Evolutionary conservation across 1,284 basidiomycete genomes (phyloP).

Genomic region (Tilletia walkeri): DNA sequence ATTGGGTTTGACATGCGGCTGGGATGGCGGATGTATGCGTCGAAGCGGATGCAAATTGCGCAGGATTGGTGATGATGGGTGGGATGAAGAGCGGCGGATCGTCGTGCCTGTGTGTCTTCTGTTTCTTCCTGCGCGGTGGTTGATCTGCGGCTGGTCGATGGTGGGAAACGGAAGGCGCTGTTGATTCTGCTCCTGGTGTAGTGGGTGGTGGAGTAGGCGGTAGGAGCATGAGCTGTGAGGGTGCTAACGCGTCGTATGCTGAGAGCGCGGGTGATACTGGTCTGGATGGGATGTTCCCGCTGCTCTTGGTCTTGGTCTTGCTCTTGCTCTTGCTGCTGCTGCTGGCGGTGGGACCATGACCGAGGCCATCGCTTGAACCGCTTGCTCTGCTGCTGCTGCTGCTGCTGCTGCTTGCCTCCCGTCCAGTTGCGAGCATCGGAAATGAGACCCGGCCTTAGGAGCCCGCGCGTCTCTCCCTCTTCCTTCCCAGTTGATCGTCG

Average conservation of each 20-base stretch:
- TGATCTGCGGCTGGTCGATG: background rate
- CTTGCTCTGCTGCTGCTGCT: too few species aligned
- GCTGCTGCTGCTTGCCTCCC: background rate
- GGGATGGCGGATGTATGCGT: background rate
- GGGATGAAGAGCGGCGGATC: background rate
- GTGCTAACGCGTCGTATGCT: too few species aligned
- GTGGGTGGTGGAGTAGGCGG: conserved; percentile 6
- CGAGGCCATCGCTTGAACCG: too few species aligned
- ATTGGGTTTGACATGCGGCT: background rate
- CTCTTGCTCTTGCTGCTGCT: too few species aligned
- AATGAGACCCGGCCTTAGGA: too few species aligned
- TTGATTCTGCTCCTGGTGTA: background rate
- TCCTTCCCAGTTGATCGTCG: too few species aligned
- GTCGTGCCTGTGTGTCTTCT: background rate
- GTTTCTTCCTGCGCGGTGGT: background rate
- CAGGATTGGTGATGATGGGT: background rate
- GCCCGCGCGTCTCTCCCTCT: too few species aligned
- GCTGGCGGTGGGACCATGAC: too few species aligned
- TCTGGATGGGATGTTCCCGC: too few species aligned
- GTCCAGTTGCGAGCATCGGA: too few species aligned
- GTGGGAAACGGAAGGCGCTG: background rate
- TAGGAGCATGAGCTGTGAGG: background rate
- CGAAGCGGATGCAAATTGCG: background rate
- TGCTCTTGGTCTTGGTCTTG: too few species aligned
- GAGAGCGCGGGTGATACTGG: too few species aligned